These are phyloP conservation scores for Meripilus lineatus DNA, from an alignment of 1,284 basidiomycete species.

Conservation along the genomic window DNA sequence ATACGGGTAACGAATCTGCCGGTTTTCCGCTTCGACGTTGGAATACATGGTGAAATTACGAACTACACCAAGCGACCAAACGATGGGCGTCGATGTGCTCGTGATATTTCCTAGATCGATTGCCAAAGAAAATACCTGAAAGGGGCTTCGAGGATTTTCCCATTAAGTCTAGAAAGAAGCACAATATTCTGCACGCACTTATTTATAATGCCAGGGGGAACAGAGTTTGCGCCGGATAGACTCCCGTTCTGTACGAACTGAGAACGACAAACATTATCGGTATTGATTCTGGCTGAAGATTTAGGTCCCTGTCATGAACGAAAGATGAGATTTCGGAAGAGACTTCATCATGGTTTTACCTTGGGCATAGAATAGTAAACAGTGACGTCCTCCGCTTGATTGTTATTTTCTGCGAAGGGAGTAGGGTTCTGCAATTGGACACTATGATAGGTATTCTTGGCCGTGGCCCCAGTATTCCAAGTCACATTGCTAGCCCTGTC, in stretches of 20 bases:
- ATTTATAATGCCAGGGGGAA: no score
- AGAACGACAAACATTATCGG: conserved; percentile 4
- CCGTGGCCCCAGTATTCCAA: conserved; percentile 4
- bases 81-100: conserved; percentile 21
- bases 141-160: conserved; percentile 3
- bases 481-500: conserved; percentile 6
- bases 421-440: neutral
- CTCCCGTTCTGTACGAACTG: conserved; percentile 13
- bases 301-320: conserved; percentile 8
- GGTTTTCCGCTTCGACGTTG: conserved; percentile 13
- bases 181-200: conserved; percentile 9
- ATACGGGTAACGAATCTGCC: conserved; percentile 17
- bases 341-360: neutral
- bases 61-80: conserved; percentile 29
- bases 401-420: neutral
- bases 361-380: conserved; percentile 12
- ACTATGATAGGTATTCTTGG: conserved; percentile 3
- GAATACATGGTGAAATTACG: no score
- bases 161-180: neutral
- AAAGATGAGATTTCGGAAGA: neutral
- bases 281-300: conserved; percentile 15
- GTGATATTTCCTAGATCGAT: conserved; percentile 27
- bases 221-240: conserved; percentile 11
- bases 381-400: conserved; percentile 8
- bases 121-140: conserved; percentile 28